phyloP scores from a whole-genome alignment of 2,329 filamentous ascomycete species.

The Neopestalotiopsis sp. region DNA sequence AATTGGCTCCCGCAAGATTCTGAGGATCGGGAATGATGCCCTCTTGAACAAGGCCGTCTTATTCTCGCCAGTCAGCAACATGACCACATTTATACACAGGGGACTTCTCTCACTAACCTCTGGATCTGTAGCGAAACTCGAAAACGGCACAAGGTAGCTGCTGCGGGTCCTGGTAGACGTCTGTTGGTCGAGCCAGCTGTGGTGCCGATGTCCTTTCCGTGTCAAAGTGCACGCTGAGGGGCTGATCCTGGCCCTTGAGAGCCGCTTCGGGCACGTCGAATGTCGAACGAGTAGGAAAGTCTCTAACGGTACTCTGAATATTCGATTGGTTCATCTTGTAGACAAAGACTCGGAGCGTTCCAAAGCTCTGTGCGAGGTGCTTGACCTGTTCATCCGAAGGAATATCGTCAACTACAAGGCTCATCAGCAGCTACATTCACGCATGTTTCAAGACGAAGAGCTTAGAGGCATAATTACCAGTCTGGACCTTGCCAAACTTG shows the following conservation, averaged over 20 bases:
- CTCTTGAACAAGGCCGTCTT: no score
- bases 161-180: background rate
- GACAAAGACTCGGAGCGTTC: background rate
- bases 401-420: no score
- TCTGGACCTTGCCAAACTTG: conserved; percentile 3
- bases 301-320: background rate
- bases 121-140: conserved; percentile 7
- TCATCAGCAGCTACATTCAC: background rate
- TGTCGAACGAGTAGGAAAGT: no score
- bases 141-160: background rate
- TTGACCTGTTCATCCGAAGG: background rate
- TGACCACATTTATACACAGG: no score
- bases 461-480: background rate
- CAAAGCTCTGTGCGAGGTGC: background rate
- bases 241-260: background rate
- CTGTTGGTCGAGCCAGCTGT: background rate
- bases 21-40: no score
- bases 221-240: background rate
- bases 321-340: background rate
- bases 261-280: background rate
- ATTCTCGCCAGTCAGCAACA: no score
- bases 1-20: no score
- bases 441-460: no score
- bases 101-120: background rate
- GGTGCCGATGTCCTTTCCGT: background rate